These are phyloP conservation scores for Anethum foeniculum DNA, from an alignment of 140 eudicot species.

Conservation along the genomic window DNA sequence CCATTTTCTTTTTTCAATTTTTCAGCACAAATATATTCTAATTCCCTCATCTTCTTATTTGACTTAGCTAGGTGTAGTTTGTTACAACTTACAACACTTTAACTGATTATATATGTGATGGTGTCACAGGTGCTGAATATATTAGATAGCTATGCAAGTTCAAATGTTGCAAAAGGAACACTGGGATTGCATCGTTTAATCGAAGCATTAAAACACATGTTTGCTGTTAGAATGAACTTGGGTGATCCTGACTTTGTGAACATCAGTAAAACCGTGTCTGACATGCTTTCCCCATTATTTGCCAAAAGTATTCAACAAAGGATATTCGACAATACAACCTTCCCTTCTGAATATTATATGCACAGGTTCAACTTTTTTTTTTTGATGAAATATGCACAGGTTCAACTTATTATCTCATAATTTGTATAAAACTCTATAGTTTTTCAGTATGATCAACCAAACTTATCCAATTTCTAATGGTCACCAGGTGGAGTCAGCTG, in stretches of 20 bases:
- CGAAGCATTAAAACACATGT: conserved; percentile 89
- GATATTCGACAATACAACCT: conserved; percentile 86
- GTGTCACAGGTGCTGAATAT: conserved; percentile 58
- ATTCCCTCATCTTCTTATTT: not conserved
- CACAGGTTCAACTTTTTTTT: conserved; percentile 40
- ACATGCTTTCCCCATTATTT: conserved; percentile 76
- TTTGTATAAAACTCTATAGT: not conserved
- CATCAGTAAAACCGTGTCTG: conserved; percentile 37
- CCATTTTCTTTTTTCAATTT: not conserved
- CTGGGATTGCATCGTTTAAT: conserved; percentile 72
- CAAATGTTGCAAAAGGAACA: conserved; percentile 38
- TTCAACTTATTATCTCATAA: not conserved
- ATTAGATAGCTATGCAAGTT: conserved; percentile 39
- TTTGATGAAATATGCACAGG: conserved; percentile 63
- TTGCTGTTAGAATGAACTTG: conserved; percentile 73
- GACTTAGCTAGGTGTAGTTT: not conserved
- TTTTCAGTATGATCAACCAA: not conserved
- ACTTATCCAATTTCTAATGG: not conserved
- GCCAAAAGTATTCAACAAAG: conserved; percentile 49
- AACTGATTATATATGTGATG: not conserved
- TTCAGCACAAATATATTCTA: not conserved
- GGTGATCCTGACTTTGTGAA: conserved; percentile 85
- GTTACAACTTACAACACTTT: not conserved
- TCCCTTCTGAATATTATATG: conserved; percentile 73
- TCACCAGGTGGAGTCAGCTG: conserved; percentile 70